phyloP scores from a whole-genome alignment of 1,284 basidiomycete genomes.

The Cryptococcus sp. region DNA sequence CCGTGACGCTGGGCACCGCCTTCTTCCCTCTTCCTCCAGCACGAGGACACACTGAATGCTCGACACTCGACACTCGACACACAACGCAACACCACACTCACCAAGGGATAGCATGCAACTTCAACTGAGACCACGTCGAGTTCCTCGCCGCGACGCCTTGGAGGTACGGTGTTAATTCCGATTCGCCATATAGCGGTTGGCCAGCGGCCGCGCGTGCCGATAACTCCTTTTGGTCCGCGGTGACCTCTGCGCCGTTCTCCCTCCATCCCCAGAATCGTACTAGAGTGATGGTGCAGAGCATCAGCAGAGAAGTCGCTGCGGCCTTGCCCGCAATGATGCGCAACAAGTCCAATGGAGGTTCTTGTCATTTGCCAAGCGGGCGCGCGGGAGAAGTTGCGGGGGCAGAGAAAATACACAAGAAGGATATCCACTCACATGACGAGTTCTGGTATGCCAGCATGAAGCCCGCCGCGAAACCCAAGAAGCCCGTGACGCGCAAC shows the following conservation, averaged over 20 bases:
- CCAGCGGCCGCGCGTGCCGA: conserved; percentile 70
- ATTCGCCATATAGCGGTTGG: conserved; percentile 80
- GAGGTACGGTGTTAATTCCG: conserved; percentile 79
- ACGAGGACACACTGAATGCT: conserved; percentile 63
- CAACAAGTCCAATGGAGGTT: not conserved
- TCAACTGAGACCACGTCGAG: conserved; percentile 88
- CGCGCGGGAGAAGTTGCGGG: too few relatives aligned
- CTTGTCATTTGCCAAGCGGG: not conserved
- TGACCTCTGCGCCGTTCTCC: conserved; percentile 84
- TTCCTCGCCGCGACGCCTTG: conserved; percentile 88
- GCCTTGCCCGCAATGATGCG: not conserved
- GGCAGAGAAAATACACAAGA: not conserved
- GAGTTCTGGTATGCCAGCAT: conserved; percentile 90
- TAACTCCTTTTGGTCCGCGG: conserved; percentile 74
- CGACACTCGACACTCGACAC: conserved; percentile 72
- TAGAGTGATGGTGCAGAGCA: conserved; percentile 45
- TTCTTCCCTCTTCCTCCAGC: too few relatives aligned
- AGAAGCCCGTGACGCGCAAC: conserved; percentile 60
- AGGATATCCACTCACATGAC: conserved; percentile 63
- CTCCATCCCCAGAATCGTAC: conserved; percentile 97
- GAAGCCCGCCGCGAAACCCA: conserved; percentile 83
- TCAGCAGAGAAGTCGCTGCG: not conserved
- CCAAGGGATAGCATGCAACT: conserved; percentile 65
- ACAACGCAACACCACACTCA: conserved; percentile 56
- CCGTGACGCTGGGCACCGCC: too few relatives aligned